Evolutionary conservation across 2,329 filamentous ascomycete species (phyloP), one percentile per base, ranked within the genome.

Genomic region (Lojkania enalia): DNA sequence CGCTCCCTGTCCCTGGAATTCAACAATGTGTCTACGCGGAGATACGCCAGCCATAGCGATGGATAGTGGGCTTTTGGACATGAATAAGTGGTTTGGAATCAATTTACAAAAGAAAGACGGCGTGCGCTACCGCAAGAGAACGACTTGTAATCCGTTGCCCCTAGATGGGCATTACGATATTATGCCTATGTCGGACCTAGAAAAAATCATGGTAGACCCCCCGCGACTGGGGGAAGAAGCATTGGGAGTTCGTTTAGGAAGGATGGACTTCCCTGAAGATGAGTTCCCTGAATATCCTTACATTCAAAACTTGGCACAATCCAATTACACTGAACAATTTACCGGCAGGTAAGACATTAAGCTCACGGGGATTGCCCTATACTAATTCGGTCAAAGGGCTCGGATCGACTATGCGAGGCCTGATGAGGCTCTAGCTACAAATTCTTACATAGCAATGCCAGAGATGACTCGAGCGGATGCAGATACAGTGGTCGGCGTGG

Each of bases 61-160:
- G 4, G 56, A 59, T 21, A 48, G 52, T 4, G 54, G 54, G 2
- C 30, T 55, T 5, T 16, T 57, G 2, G 42, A 59, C 20, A 30
- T 57, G 1, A 52, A 51, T 3, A 9, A 44, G 14, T 16, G 19
- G 9, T 38, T 52, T 32, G 48, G 48, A 20, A 33, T 47, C 7
- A 47, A 47, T 21, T 19, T 47, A n/a, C 30, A n/a, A 12, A 3
- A 2, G 11, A 32, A 39, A 16, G 44, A 47, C 14, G 20, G 19
- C 11, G 27, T 47, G 19, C n/a, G 21, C 16, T 39, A 25, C 21
- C 33, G 44, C n/a, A 42, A 35, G 20, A 20, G 27, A 23, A 46
- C 42, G 0, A 53, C 49, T 6, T 58, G 53, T 25, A 37, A 38
- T 13, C 23, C 51, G 11, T 13, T 47, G 4, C 39, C 39, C 13